Conservation (phyloP, 1,139 yeast species). For the Candida sp. region DNA sequence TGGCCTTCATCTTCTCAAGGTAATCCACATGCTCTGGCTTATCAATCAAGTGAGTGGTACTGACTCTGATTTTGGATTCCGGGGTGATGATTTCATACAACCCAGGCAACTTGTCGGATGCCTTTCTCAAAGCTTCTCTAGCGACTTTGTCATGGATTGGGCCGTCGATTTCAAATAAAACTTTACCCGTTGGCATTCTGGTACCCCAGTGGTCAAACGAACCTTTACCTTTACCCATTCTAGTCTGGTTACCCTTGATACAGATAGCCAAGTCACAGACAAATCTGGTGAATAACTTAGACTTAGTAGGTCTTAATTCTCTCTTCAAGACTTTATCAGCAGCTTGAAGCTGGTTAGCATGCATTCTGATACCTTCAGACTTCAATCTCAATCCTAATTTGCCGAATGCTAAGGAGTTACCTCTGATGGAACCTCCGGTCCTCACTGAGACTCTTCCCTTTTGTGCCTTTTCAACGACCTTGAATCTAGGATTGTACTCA, state of each 20-base stretch:
- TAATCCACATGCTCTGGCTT: conserved; percentile 56
- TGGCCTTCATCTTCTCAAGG: conserved; percentile 54
- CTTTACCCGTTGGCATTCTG: conserved; percentile 95
- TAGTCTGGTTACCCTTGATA: conserved; percentile 96
- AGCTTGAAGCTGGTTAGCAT: conserved; percentile 91
- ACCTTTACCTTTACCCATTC: conserved; percentile 99
- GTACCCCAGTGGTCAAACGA: conserved; percentile 98
- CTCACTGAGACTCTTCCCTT: conserved; percentile 96
- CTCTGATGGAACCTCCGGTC: conserved; percentile 93
- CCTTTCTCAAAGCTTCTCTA: conserved; percentile 89
- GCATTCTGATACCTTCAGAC: conserved; percentile 82
- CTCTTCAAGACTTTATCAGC: conserved; percentile 89
- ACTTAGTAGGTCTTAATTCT: conserved; percentile 75
- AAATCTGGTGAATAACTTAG: conserved; percentile 77
- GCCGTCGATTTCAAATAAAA: conserved; percentile 84
- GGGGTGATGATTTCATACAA: conserved; percentile 82
- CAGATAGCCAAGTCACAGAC: conserved; percentile 91
- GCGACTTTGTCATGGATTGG: conserved; percentile 89
- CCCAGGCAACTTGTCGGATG: conserved; percentile 93
- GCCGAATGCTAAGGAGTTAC: conserved; percentile 83
- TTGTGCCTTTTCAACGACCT: conserved; percentile 76
- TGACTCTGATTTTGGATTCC: conserved; percentile 72
- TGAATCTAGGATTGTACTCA: conserved; percentile 87
- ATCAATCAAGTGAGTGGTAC: conserved; percentile 54
- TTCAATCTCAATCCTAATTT: conserved; percentile 86